Evolutionary conservation across 2,329 filamentous ascomycete species (phyloP).

Genomic region (Paecilomyces dactylethromorphus): DNA sequence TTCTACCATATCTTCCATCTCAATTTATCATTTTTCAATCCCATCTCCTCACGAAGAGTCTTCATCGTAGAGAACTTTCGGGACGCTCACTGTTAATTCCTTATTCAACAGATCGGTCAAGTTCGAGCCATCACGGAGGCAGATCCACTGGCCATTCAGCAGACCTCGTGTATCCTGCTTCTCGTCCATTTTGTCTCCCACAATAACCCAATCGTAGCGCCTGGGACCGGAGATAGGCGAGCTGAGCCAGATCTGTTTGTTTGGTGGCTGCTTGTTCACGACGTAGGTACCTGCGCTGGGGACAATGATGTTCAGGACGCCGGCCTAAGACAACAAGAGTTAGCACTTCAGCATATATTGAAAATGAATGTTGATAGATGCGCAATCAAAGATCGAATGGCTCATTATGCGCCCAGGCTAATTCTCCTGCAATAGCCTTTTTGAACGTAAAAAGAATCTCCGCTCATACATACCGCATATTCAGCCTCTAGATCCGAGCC

Average conservation of each 20-base stretch:
- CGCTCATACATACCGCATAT: conserved; percentile 62
- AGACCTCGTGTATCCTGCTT: conserved; percentile 62
- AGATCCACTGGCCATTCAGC: conserved; percentile 70
- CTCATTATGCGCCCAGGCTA: neutral
- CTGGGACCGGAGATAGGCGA: conserved; percentile 88
- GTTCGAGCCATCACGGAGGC: conserved; percentile 72
- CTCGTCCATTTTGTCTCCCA: conserved; percentile 63
- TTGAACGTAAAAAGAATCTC: neutral
- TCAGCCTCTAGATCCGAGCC: conserved; percentile 76
- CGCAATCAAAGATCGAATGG: neutral
- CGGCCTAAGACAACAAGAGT: conserved; percentile 51
- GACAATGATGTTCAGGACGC: conserved; percentile 72
- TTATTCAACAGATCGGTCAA: conserved; percentile 65
- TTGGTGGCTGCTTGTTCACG: conserved; percentile 96
- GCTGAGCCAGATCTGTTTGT: conserved; percentile 95
- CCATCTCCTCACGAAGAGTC: neutral
- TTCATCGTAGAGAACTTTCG: conserved; percentile 29
- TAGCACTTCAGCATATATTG: conserved; percentile 5
- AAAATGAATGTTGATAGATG: neutral
- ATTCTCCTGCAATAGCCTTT: neutral
- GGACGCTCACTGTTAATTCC: conserved; percentile 66
- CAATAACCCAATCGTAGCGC: conserved; percentile 81
- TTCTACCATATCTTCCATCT: neutral
- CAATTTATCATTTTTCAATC: neutral
- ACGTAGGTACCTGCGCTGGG: conserved; percentile 74